Evolutionary conservation across 805 yeast genomes (phyloP).

Genomic region (Pichia nanzhaoensis): DNA sequence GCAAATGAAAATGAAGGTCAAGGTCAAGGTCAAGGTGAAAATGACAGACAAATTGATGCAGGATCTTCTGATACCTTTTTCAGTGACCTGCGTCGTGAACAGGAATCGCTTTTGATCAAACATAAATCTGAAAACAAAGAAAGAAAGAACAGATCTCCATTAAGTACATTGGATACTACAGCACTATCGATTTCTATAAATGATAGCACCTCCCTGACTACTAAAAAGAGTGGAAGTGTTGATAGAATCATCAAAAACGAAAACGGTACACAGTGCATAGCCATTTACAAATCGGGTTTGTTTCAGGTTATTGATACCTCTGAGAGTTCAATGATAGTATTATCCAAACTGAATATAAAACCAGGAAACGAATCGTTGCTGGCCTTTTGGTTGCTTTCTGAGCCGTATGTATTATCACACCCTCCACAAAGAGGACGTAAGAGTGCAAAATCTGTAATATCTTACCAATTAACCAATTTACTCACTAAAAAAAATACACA

Average conservation of each 20-base stretch:
- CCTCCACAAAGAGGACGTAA: not conserved
- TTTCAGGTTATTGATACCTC: conserved; percentile 8
- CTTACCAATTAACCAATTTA: conserved; percentile 3
- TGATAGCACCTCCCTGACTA: not conserved
- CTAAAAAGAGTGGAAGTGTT: conserved; percentile 1
- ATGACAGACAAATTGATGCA: not conserved
- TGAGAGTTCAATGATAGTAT: not conserved
- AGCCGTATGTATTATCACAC: conserved; percentile 6
- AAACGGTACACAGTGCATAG: not conserved
- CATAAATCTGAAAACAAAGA: conserved; percentile 11
- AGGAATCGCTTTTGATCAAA: conserved; percentile 4
- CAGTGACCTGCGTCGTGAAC: conserved; percentile 4
- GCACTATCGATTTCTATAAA: not conserved
- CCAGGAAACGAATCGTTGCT: not conserved
- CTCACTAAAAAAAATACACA: conserved; percentile 5
- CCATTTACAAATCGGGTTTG: conserved; percentile 6
- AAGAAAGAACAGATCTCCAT: conserved; percentile 6
- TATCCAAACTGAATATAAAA: conserved; percentile 4
- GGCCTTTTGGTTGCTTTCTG: conserved; percentile 9
- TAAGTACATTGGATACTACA: not conserved
- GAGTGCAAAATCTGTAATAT: not conserved
- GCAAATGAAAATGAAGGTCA: not conserved
- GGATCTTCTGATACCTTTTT: conserved; percentile 1
- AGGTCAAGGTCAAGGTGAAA: too few relatives aligned
- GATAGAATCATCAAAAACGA: not conserved